phyloP scores from a whole-genome alignment of 2,329 filamentous ascomycete species.

The Neoascochyta sp. region DNA sequence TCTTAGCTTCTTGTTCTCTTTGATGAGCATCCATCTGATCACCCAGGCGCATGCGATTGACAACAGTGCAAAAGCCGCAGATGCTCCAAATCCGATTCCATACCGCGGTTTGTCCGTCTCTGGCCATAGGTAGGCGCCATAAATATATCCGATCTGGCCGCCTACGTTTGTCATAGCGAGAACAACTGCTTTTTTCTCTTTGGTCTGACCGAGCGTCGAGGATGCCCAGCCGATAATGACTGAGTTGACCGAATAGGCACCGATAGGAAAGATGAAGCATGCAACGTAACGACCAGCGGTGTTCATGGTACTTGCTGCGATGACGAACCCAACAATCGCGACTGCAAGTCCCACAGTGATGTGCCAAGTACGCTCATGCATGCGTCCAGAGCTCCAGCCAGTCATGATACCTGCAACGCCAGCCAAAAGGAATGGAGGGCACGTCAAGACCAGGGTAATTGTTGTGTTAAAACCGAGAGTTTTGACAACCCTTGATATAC shows the following conservation, averaged over 20 bases:
- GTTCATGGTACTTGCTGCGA: conserved; percentile 26
- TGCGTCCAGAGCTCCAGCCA: conserved; percentile 50
- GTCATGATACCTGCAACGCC: conserved; percentile 47
- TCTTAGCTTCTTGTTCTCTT: conserved; percentile 23
- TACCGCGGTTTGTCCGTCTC: conserved; percentile 22
- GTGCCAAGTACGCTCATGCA: conserved; percentile 51
- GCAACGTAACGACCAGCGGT: conserved; percentile 27
- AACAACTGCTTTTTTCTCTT: conserved; percentile 31
- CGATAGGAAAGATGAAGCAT: conserved; percentile 31
- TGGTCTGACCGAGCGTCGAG: conserved; percentile 26
- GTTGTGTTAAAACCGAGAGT: conserved; percentile 38
- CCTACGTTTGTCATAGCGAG: conserved; percentile 29
- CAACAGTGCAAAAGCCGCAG: conserved; percentile 24
- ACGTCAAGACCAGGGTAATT: conserved; percentile 37
- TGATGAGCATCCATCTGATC: conserved; percentile 24
- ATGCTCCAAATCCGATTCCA: conserved; percentile 28
- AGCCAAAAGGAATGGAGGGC: conserved; percentile 49
- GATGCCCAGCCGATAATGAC: conserved; percentile 31
- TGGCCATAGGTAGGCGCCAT: conserved; percentile 28
- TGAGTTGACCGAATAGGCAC: conserved; percentile 30
- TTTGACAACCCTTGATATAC: conserved; percentile 35
- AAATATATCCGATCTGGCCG: conserved; percentile 30
- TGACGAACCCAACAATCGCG: conserved; percentile 44
- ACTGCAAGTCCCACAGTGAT: conserved; percentile 44
- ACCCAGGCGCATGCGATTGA: conserved; percentile 30